Evolutionary conservation across 2,329 filamentous ascomycete genomes (phyloP), one percentile per base, ranked within the genome.

Genomic region (Torrubiella hemipterigena): DNA sequence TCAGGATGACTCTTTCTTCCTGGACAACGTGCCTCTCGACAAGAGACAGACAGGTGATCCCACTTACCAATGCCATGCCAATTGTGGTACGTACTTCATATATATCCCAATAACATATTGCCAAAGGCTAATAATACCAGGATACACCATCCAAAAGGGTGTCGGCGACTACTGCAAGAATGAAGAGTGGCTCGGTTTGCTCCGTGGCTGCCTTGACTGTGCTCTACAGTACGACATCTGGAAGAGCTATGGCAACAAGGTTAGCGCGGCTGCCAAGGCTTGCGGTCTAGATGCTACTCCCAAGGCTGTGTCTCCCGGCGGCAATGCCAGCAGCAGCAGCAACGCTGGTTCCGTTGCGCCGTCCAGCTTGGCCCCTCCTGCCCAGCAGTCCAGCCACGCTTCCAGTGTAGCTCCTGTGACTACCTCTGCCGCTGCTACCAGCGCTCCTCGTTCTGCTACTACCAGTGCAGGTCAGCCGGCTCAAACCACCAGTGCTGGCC

Each of bases 21-120:
- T 46, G 12, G 49, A 42, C 24, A 30, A 37, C 12, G 47, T 53
- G 19, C 44, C 46, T n/a, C 41, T 65, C n/a, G 35, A 54, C 31
- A 56, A 52, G 41, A 59, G 63, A n/a, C 61, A 65, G 42, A 56
- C 55, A 5, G 37, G 37, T 3, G 48, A 42, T 3, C 52, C 61
- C 5, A 38, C 49, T 6, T 67, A 60, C 42, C 49, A 65, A 25
- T 70, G 66, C 47, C 65, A 69, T 39, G 55, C 59, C 40, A 59
- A 60, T 46, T 69, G 65, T 49, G 64, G 65, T 67, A 49, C 36
- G 58, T 48, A 5, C 15, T 15, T 22, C 29, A 19, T 27, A n/a
- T n/a, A n/a, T n/a, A n/a, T n/a, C n/a, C n/a, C n/a, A n/a, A n/a
- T n/a, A n/a, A n/a, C n/a, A n/a, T 15, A 12, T 20, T 15, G 17